These are phyloP conservation scores for Escovopsis sp. DNA, from an alignment of 2,329 filamentous ascomycete species.

Conservation along the genomic window DNA sequence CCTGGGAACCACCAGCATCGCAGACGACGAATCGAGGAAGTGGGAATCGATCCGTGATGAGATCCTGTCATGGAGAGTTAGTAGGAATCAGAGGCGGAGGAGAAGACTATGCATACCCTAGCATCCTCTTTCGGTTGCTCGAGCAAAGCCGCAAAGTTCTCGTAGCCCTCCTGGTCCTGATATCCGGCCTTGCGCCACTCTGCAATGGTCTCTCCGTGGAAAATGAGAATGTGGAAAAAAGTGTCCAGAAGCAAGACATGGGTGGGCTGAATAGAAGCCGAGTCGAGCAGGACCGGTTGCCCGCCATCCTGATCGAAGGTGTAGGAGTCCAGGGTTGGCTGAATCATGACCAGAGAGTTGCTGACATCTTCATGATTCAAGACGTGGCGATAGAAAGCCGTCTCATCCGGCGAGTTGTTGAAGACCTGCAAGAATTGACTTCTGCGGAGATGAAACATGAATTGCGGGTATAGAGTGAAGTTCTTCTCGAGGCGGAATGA, in stretches of 20 bases:
- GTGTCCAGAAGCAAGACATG: constrained; percentile 92
- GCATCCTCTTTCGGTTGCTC: constrained; percentile 95
- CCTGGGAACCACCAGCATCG: constrained; percentile 94
- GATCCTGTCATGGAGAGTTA: constrained; percentile 44
- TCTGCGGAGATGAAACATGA: constrained; percentile 97
- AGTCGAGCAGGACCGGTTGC: constrained; percentile 87
- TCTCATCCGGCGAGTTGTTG: constrained; percentile 98
- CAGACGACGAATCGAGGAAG: constrained; percentile 96
- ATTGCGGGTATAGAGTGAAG: constrained; percentile 96
- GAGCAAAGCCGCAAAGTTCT: constrained; percentile 79
- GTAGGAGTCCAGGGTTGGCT: constrained; percentile 93
- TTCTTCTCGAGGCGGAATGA: constrained; percentile 97
- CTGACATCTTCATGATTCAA: constrained; percentile 94
- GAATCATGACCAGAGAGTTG: constrained; percentile 97
- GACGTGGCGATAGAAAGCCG: constrained; percentile 95
- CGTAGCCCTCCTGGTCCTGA: constrained; percentile 94
- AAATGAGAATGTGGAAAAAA: constrained; percentile 99
- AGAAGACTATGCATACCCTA: constrained; percentile 42
- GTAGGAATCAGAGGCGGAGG: no score
- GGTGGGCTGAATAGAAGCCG: constrained; percentile 85
- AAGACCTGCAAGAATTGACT: constrained; percentile 98
- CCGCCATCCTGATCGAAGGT: constrained; percentile 91
- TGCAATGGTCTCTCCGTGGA: constrained; percentile 94
- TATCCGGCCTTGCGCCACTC: constrained; percentile 98
- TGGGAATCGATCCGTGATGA: constrained; percentile 96